A percentile compares a stretch with the other conserved stretches of the same genome.
Conservation (phyloP, 768 basidiomycete species). For the Calvatia gigantea region DNA sequence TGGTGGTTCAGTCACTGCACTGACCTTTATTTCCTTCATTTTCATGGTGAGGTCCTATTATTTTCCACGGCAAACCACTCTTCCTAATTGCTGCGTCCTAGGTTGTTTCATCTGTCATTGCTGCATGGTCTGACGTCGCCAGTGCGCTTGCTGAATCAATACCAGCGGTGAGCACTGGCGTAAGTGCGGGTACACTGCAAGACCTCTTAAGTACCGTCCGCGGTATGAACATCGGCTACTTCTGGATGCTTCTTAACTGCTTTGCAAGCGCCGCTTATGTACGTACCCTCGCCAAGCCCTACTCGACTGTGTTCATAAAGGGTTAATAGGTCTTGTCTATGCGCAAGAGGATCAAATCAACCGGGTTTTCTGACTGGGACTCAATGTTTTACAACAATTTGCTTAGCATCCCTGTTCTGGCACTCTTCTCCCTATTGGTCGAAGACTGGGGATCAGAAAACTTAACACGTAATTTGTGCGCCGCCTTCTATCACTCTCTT, state of each 20-base stretch:
- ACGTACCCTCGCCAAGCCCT: constrained; percentile 25
- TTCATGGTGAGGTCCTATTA: constrained; percentile 67
- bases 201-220: constrained; percentile 43
- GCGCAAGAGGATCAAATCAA: constrained; percentile 94
- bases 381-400: constrained; percentile 99
- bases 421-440: constrained; percentile 73
- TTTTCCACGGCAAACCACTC: neutral
- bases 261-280: constrained; percentile 87
- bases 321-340: constrained; percentile 80
- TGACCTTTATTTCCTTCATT: constrained; percentile 86
- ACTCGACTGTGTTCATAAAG: neutral
- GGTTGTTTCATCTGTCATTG: constrained; percentile 91
- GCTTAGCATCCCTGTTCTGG: constrained; percentile 88
- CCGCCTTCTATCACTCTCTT: constrained; percentile 4
- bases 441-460: constrained; percentile 89
- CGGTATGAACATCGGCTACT: constrained; percentile 74
- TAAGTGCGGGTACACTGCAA: constrained; percentile 32
- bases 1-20: constrained; percentile 79
- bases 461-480: constrained; percentile 85
- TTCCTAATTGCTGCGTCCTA: constrained; percentile 25
- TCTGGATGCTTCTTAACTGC: constrained; percentile 97
- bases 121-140: constrained; percentile 92
- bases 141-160: constrained; percentile 34
- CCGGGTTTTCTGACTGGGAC: constrained; percentile 97
- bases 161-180: constrained; percentile 30